Percentiles rank a stretch among this genome's conserved stretches.
Evolutionary conservation across 352 stramenopile genomes (phyloP).

Genomic region (Phytopythium aichiense): DNA sequence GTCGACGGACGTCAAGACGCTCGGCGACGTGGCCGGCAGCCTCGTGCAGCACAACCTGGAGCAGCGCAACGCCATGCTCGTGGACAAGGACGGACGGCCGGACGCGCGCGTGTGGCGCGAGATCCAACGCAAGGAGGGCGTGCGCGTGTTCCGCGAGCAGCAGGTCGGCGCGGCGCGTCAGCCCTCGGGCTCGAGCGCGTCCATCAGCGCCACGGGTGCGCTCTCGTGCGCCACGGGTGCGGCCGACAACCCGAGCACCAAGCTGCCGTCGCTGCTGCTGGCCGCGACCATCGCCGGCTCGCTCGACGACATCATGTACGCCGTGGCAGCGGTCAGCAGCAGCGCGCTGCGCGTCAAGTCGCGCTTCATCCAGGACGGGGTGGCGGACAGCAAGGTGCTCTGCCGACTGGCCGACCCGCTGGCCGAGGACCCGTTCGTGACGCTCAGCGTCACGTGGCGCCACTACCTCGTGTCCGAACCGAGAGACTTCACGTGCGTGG

Average conservation of each 20-base stretch:
- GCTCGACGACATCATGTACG: conserved; percentile 59
- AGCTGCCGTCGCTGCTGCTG: conserved; percentile 27
- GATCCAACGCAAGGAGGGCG: conserved; percentile 32
- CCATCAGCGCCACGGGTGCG: conserved; percentile 21
- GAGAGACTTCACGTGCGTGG: conserved; percentile 57
- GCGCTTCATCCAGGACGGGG: conserved; percentile 43
- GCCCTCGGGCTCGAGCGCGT: conserved; percentile 10
- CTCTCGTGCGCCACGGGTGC: conserved; percentile 18
- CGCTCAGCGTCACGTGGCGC: conserved; percentile 46
- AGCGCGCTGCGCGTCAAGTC: conserved; percentile 35
- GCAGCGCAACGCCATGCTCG: conserved; percentile 36
- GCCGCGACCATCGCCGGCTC: conserved; percentile 29
- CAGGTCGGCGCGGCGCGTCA: conserved; percentile 11
- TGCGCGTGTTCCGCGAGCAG: conserved; percentile 35
- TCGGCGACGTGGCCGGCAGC: conserved; percentile 27
- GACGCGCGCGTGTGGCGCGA: conserved; percentile 40
- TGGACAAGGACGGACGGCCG: conserved; percentile 33
- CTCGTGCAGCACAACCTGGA: conserved; percentile 40
- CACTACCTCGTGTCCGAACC: conserved; percentile 32
- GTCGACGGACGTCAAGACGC: conserved; percentile 22
- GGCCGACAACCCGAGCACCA: conserved; percentile 11
- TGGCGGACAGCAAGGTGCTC: conserved; percentile 32
- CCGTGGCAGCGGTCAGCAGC: conserved; percentile 25
- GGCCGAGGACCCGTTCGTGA: conserved; percentile 40
- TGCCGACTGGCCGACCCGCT: conserved; percentile 25